phyloP scores from a whole-genome alignment of 2,329 filamentous ascomycete genomes.

The Epichloe typhina region DNA sequence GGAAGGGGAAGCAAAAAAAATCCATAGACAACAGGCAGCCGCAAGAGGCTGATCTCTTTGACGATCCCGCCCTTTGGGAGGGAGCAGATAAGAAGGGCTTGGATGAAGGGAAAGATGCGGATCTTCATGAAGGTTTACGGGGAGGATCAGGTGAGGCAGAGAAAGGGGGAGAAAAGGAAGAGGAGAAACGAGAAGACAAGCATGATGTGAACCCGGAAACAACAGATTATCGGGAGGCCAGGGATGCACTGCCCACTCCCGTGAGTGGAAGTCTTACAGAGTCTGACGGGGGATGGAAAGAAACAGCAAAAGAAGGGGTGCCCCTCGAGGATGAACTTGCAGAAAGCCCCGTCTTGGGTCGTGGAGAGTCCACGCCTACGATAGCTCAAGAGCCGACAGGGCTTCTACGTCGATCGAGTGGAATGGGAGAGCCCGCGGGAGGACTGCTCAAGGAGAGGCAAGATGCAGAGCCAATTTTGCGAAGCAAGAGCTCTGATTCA shows the following conservation, averaged over 20 bases:
- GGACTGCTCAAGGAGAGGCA: constrained; percentile 20
- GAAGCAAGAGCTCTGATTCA: constrained; percentile 14
- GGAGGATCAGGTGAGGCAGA: constrained; percentile 10
- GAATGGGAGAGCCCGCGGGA: constrained; percentile 16
- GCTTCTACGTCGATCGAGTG: constrained; percentile 19
- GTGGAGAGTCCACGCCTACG: constrained; percentile 11
- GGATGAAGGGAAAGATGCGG: constrained; percentile 11
- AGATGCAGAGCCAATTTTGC: constrained; percentile 11
- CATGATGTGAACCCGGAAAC: background rate
- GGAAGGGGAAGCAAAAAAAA: constrained; percentile 19
- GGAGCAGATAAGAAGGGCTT: constrained; percentile 25
- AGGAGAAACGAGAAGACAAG: constrained; percentile 2
- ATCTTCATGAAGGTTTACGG: constrained; percentile 17
- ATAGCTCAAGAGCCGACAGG: constrained; percentile 11
- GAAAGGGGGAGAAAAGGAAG: constrained; percentile 1
- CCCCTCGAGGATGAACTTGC: constrained; percentile 15
- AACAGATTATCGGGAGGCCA: background rate
- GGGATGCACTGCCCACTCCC: constrained; percentile 7
- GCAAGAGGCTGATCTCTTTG: constrained; percentile 29
- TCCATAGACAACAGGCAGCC: constrained; percentile 25
- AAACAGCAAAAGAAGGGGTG: constrained; percentile 12
- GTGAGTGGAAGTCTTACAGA: constrained; percentile 10
- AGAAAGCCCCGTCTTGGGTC: constrained; percentile 28
- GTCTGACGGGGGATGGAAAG: constrained; percentile 12
- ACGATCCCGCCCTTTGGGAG: constrained; percentile 32